These are phyloP conservation scores for Megacollybia marginata DNA, from an alignment of 768 basidiomycete species.

Conservation along the genomic window DNA sequence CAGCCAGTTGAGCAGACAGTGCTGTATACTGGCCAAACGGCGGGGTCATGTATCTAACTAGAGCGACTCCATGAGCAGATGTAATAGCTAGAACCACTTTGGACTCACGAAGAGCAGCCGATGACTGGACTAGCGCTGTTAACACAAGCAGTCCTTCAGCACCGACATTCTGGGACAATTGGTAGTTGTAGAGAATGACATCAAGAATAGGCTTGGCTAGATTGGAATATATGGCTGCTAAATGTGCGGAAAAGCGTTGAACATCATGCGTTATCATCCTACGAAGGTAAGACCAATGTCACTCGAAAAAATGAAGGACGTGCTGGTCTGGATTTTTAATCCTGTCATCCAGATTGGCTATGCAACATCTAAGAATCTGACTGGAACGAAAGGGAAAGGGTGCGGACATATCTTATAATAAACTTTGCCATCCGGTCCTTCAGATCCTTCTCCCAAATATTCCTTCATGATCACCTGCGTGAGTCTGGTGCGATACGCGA, in stretches of 20 bases:
- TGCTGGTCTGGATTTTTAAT: constrained; percentile 95
- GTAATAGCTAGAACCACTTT: neutral
- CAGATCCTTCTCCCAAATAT: constrained; percentile 72
- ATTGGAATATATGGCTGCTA: constrained; percentile 92
- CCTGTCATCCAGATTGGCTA: constrained; percentile 90
- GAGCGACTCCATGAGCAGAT: neutral
- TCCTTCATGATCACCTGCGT: constrained; percentile 76
- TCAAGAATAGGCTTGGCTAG: constrained; percentile 91
- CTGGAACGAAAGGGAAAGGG: neutral
- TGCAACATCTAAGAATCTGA: constrained; percentile 1
- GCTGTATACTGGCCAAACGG: constrained; percentile 90
- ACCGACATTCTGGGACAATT: constrained; percentile 88
- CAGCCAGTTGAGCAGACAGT: constrained; percentile 80
- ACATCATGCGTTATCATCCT: constrained; percentile 97
- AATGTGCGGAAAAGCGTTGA: constrained; percentile 81
- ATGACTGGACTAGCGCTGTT: constrained; percentile 77
- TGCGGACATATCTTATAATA: constrained; percentile 87
- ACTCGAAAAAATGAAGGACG: neutral
- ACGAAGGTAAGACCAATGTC: constrained; percentile 4
- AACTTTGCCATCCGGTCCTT: constrained; percentile 66
- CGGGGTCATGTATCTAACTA: constrained; percentile 85
- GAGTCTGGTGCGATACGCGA: constrained; percentile 81
- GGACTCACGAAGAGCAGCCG: constrained; percentile 69
- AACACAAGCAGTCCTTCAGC: constrained; percentile 85
- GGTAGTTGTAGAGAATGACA: constrained; percentile 92